Evolutionary conservation across 148 eudicot genomes (phyloP).

Genomic region (Vaccinium myrtillus): DNA sequence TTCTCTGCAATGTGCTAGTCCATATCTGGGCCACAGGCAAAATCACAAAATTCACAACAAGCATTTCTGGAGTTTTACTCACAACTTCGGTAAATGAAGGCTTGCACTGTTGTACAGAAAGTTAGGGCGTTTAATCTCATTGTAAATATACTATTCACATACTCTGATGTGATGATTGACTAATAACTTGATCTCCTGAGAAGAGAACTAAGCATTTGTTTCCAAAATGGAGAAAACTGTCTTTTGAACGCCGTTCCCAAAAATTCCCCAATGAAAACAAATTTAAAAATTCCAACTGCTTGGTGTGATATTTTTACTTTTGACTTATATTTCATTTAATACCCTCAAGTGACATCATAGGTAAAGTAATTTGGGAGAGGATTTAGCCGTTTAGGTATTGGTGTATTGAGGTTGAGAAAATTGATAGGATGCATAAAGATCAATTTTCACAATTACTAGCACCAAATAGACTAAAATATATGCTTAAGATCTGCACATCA

Average conservation of each 20-base stretch:
- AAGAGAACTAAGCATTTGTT: not conserved
- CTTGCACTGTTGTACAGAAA: slow-evolving; percentile 6
- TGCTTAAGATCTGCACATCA: not conserved
- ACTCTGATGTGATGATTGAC: not conserved
- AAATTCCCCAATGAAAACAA: not conserved
- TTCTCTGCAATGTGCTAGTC: slow-evolving; percentile 98
- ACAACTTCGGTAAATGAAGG: not conserved
- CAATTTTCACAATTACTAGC: not conserved
- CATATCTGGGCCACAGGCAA: slow-evolving; percentile 55
- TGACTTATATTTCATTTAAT: not conserved
- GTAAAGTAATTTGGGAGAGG: not conserved
- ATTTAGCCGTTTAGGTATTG: not conserved
- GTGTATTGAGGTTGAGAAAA: not conserved
- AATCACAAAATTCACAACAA: slow-evolving; percentile 9
- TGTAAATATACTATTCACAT: not conserved
- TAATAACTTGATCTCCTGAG: not conserved
- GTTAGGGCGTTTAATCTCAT: not conserved
- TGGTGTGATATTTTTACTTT: not conserved
- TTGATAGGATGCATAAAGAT: not conserved
- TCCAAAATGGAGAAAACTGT: not conserved
- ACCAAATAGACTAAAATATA: not conserved
- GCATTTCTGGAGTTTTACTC: slow-evolving; percentile 6
- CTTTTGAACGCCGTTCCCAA: not conserved
- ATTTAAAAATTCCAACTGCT: not conserved
- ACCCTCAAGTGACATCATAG: not conserved